Percentiles rank a stretch among this genome's conserved stretches.
Evolutionary conservation across 2,329 filamentous ascomycete species (phyloP).

Genomic region (Colletotrichum falcatum): DNA sequence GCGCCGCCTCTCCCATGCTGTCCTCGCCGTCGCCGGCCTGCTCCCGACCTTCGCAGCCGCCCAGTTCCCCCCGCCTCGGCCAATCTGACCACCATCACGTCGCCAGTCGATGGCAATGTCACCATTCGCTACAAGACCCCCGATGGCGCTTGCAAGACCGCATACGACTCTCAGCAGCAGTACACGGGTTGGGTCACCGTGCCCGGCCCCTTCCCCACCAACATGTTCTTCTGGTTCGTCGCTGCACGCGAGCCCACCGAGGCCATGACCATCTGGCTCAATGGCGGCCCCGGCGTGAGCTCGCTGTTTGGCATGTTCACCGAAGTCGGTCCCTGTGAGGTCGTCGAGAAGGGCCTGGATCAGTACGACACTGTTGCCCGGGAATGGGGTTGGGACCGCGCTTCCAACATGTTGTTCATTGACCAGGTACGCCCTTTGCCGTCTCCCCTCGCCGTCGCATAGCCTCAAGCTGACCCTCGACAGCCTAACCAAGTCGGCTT

Average conservation of each 20-base stretch:
- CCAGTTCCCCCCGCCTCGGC: constrained; percentile 36
- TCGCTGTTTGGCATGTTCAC: constrained; percentile 74
- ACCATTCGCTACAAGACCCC: constrained; percentile 76
- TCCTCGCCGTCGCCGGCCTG: constrained; percentile 31
- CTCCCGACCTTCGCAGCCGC: constrained; percentile 24
- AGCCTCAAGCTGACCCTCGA: constrained; percentile 46
- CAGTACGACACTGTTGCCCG: constrained; percentile 66
- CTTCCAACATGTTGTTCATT: constrained; percentile 67
- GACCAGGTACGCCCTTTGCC: constrained; percentile 58
- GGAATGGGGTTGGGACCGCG: constrained; percentile 74
- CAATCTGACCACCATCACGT: constrained; percentile 68
- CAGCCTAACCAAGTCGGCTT: constrained; percentile 78
- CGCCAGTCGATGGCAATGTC: constrained; percentile 72
- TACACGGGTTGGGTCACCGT: constrained; percentile 77
- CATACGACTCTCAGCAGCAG: constrained; percentile 74
- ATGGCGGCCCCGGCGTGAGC: constrained; percentile 74
- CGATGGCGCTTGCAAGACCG: constrained; percentile 72
- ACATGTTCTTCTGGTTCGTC: constrained; percentile 65
- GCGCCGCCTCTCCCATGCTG: constrained; percentile 30
- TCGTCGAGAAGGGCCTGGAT: constrained; percentile 60
- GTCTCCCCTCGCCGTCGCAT: constrained; percentile 43
- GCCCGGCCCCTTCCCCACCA: constrained; percentile 65
- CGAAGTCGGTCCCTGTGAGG: constrained; percentile 67
- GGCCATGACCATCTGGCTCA: constrained; percentile 70
- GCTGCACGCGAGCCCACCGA: constrained; percentile 58